Conservation (phyloP, 169 alveolate species). For the Plasmodium yoelii region DNA sequence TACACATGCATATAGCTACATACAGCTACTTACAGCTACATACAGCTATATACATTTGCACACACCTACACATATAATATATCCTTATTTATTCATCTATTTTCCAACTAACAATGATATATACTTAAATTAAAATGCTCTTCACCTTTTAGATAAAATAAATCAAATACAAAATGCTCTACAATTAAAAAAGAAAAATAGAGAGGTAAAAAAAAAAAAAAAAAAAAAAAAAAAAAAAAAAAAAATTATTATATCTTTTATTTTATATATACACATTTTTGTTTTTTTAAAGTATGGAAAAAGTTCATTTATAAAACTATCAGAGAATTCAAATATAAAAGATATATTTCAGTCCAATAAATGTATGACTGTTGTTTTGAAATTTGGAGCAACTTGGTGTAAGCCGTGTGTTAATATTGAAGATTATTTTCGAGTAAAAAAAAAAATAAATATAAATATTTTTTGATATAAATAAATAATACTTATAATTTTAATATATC, state of each 20-base stretch:
- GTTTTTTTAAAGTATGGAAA: constrained; percentile 10
- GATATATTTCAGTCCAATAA: constrained; percentile 30
- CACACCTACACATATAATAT: no score
- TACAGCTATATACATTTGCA: neutral
- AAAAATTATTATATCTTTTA: neutral
- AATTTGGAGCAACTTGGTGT: constrained; percentile 70
- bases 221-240: neutral
- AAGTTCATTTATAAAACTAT: constrained; percentile 30
- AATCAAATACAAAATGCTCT: constrained; percentile 25
- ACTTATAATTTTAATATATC: neutral
- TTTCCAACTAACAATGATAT: no score
- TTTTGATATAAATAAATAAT: neutral
- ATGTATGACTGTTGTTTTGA: constrained; percentile 28
- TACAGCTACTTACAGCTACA: constrained; percentile 6
- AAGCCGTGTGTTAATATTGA: constrained; percentile 49
- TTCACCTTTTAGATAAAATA: constrained; percentile 4
- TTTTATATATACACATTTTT: constrained; percentile 5
- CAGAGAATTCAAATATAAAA: constrained; percentile 4
- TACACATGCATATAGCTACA: no score
- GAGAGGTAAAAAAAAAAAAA: constrained; percentile 13
- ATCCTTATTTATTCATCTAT: neutral
- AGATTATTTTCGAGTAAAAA: constrained; percentile 39
- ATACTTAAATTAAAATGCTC: neutral
- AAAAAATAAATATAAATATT: constrained; percentile 1
- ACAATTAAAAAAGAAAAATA: constrained; percentile 32